Conservation (phyloP, 2,329 filamentous ascomycete species). For the Phialocephala sp. region DNA sequence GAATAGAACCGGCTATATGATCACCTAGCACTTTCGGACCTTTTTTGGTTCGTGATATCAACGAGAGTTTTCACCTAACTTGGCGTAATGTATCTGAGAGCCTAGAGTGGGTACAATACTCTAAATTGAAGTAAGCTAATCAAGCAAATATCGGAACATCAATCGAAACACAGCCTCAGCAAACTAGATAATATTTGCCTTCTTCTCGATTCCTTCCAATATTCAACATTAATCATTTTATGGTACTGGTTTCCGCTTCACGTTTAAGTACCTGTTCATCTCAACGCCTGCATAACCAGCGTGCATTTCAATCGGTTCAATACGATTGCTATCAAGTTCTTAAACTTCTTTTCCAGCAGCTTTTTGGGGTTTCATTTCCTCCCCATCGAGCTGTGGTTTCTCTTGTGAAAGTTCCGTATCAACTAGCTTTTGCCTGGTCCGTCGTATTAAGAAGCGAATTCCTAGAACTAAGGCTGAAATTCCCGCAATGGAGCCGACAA, state of each 20-base stretch:
- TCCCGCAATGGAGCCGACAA: background rate
- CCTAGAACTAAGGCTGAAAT: background rate
- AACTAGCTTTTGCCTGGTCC: background rate
- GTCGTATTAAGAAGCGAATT: background rate
- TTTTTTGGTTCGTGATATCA: too few species aligned
- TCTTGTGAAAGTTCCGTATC: background rate
- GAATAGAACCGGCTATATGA: too few species aligned
- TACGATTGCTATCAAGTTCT: background rate
- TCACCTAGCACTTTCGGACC: too few species aligned
- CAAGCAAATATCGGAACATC: too few species aligned
- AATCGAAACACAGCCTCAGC: too few species aligned
- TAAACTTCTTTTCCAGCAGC: background rate
- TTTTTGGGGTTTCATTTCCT: background rate
- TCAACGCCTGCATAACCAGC: background rate
- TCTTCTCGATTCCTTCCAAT: background rate
- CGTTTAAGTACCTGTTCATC: background rate
- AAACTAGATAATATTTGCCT: background rate
- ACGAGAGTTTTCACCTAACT: too few species aligned
- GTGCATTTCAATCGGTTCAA: background rate
- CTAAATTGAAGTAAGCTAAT: too few species aligned
- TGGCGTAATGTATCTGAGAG: too few species aligned
- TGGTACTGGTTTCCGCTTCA: background rate
- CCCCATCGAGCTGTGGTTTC: background rate
- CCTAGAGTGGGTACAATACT: background rate
- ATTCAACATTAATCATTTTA: background rate